phyloP scores from a whole-genome alignment of 495 filamentous ascomycete genomes.

The Astrocystis sublimbata region DNA sequence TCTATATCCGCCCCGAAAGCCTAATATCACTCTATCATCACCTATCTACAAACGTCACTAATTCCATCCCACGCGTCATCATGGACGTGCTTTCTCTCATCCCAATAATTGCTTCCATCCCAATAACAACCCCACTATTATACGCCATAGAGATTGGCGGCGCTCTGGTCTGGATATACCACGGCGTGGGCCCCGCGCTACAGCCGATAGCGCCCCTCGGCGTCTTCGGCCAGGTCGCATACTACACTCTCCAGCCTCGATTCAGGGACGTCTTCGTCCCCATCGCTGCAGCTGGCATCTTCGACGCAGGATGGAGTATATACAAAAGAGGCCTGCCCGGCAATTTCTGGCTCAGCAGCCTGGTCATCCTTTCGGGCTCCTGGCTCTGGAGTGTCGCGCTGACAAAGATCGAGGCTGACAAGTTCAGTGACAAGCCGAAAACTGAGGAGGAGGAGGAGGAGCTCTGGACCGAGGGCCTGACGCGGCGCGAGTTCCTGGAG shows the following conservation, averaged over 20 bases:
- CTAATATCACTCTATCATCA: background rate
- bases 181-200: background rate
- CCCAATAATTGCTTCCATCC: background rate
- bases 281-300: background rate
- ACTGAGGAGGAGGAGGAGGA: background rate
- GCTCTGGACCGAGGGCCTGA: background rate
- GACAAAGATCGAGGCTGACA: background rate
- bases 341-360: background rate
- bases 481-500: background rate
- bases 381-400: background rate
- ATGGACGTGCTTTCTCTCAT: background rate
- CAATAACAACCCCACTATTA: too few relatives aligned
- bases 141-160: background rate
- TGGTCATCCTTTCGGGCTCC: background rate
- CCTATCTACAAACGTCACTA: background rate
- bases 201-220: background rate
- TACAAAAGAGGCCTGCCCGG: background rate
- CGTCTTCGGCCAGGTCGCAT: background rate
- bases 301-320: background rate
- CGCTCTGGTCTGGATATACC: background rate
- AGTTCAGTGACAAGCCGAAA: background rate
- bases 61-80: background rate
- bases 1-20: background rate
- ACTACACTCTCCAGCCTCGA: background rate
- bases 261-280: constrained; percentile 1